Base-by-base conservation (phyloP, 2,329 filamentous ascomycete species). In the Phaeosphaeriaceae sp. region DNA sequence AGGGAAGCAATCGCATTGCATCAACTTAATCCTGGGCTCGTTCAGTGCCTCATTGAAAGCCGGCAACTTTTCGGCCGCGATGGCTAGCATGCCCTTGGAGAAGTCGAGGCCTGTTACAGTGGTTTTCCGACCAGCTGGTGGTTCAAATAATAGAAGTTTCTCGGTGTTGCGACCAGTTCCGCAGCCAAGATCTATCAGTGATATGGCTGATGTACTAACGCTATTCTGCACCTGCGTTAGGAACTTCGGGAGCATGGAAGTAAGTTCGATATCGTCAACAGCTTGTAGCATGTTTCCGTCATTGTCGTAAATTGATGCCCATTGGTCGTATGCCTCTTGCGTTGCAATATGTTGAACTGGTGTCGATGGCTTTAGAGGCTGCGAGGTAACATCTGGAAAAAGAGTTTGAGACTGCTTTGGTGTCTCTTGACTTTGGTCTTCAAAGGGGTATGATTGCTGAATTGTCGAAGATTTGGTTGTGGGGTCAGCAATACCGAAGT, bases 261-360 rank as follows among this genome's bases (percentile, higher is more conserved):
- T 63, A 59, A 88, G 77, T 61, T 86, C 80, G 12, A 79, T 55
- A 32, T 83, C 81, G 64, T 89, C 86, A 15, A 87, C 77, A 1
- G 80, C 78, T 72, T 88, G 85, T 1, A 89, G 76, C 66, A 87
- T 85, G 64, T 88, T 88, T 26, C 82, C 82, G 55, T 88, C 85
- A 26, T 77, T 82, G 68, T 88, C 85, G 72, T 88, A 88, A 35
- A 85, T 74, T 50, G 76, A 56, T 6, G 79, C 75, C 80, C 79
- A 82, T 46, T 75, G 72, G 42, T 79, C 65, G 58, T 82, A 82
- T 11, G 80, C 74, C n/a, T 74, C 67, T 28, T 69, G 64, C 0
- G 74, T 81, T n/a, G 71, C 48, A 3, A 74, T 42, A 47, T 74
- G 62, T 23, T 70, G 64, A 26, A 72, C 52, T 15, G 64, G 64